Base-by-base conservation (phyloP, 192 early-diverging fungal genomes). In the Phlyctochytrium arcticum region DNA sequence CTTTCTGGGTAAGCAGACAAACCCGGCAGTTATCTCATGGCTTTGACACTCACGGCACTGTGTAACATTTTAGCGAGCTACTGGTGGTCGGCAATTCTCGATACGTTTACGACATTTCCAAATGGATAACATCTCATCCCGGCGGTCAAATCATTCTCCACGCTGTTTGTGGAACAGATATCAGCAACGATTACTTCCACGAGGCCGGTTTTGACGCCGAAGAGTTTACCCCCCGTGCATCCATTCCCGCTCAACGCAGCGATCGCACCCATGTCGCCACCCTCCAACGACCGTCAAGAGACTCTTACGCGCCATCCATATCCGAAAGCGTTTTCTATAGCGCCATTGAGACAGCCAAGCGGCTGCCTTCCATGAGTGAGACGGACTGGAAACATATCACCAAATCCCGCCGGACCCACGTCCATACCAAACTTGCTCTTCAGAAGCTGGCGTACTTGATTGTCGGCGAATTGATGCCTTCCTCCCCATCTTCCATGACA, bases 121-220 rank as follows among this genome's bases (percentile, higher is more conserved):
- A 72, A 21, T 78, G 75, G 77, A 60, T 70, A 32, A 31, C 24
- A 12, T 48, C 62, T n/a, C 77, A 79, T 57, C 77, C 77, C 3
- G 76, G 76, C 24, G 76, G 76, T 30, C 72, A 74, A 36, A 62
- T 76, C 29, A 27, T 27, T 2, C 24, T 27, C 23, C 55, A 34
- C 10, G 19, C 55, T 9, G n/a, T 27, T 12, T 53, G n/a, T 53
- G 21, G 27, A 24, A 53, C 27, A 24, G 50, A 53, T 15, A 53
- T 53, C 26, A 73, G 64, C 3, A 75, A 72, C 61, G 74, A 75
- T 26, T 77, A 75, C 63, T 53, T 53, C 29, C 68, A 70, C 60
- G 71, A 73, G 48, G 71, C 75, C 34, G 75, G 75, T 3, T 77
- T 65, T 49, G 75, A 77, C 42, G 75, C 68, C 23, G 64, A 70